These are phyloP conservation scores for Silene uniflora DNA, from an alignment of 148 eudicot species.

Conservation along the genomic window DNA sequence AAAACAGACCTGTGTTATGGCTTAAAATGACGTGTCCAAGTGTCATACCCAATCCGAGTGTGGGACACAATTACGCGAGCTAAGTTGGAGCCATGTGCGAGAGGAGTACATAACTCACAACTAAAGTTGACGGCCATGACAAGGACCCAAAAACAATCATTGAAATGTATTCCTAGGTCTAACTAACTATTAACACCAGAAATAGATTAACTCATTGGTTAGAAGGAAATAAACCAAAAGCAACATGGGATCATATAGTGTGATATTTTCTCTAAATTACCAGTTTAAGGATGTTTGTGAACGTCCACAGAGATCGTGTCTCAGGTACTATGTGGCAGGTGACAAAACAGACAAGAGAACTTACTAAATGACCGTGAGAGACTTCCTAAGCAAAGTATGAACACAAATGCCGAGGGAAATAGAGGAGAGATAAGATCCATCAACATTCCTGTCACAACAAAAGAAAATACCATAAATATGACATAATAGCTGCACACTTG, in stretches of 20 bases:
- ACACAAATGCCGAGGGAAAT: slow-evolving; percentile 90
- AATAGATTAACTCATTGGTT: not conserved
- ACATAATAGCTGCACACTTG: not conserved
- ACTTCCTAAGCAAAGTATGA: slow-evolving; percentile 94
- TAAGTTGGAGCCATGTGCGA: not conserved
- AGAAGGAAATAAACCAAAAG: not conserved
- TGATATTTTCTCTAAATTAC: not conserved
- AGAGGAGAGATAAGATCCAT: slow-evolving; percentile 98
- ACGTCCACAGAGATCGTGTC: not conserved
- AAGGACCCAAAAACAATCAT: not conserved
- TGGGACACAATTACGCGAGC: not conserved
- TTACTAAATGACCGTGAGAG: slow-evolving; percentile 97
- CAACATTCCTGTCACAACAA: slow-evolving; percentile 79
- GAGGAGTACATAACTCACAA: slow-evolving; percentile 1
- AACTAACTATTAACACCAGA: not conserved
- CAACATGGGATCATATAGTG: slow-evolving; percentile 1
- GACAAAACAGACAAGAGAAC: slow-evolving; percentile 23
- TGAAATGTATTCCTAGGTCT: not conserved
- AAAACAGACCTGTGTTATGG: too few relatives aligned
- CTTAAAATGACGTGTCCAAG: too few relatives aligned
- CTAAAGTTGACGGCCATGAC: not conserved
- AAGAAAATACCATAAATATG: slow-evolving; percentile 7
- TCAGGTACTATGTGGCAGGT: not conserved
- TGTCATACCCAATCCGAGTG: too few relatives aligned
- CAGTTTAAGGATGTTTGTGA: not conserved